Conservation (phyloP, 2,329 filamentous ascomycete species). For the Penicillium crustosum region DNA sequence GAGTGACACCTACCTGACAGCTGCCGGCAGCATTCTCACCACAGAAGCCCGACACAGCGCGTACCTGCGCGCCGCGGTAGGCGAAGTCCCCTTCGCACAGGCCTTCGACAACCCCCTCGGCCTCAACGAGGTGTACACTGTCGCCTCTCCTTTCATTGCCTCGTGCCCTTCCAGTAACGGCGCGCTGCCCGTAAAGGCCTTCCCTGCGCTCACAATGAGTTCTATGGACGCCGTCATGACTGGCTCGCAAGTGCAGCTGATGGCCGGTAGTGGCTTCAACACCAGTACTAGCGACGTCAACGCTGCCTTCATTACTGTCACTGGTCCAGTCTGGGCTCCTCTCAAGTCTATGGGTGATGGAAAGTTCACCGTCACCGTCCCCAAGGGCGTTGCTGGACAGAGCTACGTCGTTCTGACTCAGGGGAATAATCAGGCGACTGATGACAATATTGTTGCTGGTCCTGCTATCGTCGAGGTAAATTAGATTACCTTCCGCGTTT, state of each 20-base stretch:
- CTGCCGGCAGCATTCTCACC: constrained; percentile 63
- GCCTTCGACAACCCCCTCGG: constrained; percentile 61
- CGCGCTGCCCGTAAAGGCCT: constrained; percentile 60
- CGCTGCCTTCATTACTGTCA: constrained; percentile 26
- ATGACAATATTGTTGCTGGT: constrained; percentile 34
- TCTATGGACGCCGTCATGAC: constrained; percentile 16
- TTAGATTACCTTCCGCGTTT: not conserved
- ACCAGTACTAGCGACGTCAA: constrained; percentile 19
- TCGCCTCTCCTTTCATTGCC: constrained; percentile 63
- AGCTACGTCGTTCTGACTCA: constrained; percentile 33
- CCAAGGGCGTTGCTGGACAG: constrained; percentile 28
- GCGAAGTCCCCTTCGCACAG: constrained; percentile 56
- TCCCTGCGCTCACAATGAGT: constrained; percentile 49
- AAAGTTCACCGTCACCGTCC: constrained; percentile 26
- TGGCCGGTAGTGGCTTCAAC: constrained; percentile 28
- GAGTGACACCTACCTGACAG: constrained; percentile 59
- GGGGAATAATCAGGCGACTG: constrained; percentile 21
- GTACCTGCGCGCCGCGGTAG: constrained; percentile 56
- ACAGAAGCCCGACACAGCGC: constrained; percentile 65
- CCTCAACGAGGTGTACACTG: constrained; percentile 61
- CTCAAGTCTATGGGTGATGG: constrained; percentile 10
- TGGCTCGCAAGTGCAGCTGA: constrained; percentile 21
- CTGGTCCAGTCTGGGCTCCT: constrained; percentile 21
- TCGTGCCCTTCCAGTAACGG: constrained; percentile 57
- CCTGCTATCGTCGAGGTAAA: constrained; percentile 36